Evolutionary conservation across 2,329 filamentous ascomycete genomes (phyloP).

Genomic region (Emergomyces pasteurianus): DNA sequence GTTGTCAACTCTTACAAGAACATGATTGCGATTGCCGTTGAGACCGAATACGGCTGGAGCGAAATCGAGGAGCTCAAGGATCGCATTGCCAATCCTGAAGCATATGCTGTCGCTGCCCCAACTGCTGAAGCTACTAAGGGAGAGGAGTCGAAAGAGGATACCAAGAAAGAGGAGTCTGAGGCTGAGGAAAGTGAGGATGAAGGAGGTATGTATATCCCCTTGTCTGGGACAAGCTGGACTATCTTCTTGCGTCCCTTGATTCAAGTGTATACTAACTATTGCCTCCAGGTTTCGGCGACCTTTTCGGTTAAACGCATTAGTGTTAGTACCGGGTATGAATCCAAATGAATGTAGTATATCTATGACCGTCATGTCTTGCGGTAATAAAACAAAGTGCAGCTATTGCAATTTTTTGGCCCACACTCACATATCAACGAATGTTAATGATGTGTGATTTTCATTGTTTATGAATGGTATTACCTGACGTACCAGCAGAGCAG

Average conservation of each 20-base stretch:
- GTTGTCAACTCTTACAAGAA: conserved; percentile 96
- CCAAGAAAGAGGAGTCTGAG: conserved; percentile 50
- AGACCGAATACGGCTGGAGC: conserved; percentile 87
- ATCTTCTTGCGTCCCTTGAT: conserved; percentile 16
- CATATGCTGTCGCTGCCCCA: conserved; percentile 77
- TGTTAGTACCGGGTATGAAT: conserved; percentile 16
- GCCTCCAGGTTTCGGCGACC: conserved; percentile 58
- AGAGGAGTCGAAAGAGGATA: conserved; percentile 40
- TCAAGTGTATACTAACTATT: conserved; percentile 26
- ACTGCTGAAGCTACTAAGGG: conserved; percentile 44
- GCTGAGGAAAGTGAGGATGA: conserved; percentile 54
- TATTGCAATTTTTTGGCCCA: neutral
- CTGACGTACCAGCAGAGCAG: conserved; percentile 3
- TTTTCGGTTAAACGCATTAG: conserved; percentile 50
- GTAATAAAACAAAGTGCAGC: conserved; percentile 9
- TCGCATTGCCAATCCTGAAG: conserved; percentile 97
- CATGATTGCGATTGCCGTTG: conserved; percentile 67
- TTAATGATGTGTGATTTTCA: neutral
- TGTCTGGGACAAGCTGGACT: neutral
- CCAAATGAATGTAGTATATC: conserved; percentile 28
- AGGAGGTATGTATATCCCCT: conserved; percentile 29
- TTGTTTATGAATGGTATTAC: neutral
- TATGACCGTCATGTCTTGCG: conserved; percentile 17
- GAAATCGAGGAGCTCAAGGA: conserved; percentile 98
- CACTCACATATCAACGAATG: conserved; percentile 1